Evolutionary conservation across 176 grass and related monocot species (phyloP).

Genomic region (Tuctoria greenei): DNA sequence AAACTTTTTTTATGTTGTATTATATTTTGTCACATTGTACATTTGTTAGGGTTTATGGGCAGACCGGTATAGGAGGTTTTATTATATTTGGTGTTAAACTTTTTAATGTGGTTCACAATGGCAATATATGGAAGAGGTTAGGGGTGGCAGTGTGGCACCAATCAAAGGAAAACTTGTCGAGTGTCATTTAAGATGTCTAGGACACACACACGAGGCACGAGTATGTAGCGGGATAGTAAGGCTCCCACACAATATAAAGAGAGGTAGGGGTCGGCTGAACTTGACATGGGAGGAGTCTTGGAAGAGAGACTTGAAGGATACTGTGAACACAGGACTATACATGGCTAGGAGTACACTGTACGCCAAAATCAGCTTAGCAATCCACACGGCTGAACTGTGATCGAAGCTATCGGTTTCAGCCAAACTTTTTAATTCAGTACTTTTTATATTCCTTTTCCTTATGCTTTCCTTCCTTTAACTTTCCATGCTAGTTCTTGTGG

Average conservation of each 20-base stretch:
- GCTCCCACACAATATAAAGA: background rate
- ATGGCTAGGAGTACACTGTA: background rate
- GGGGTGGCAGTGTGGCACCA: background rate
- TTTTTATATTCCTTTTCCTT: background rate
- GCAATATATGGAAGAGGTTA: background rate
- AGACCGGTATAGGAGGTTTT: background rate
- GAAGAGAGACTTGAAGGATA: background rate
- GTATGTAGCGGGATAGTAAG: background rate
- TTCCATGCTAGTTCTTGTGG: background rate
- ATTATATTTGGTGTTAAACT: background rate
- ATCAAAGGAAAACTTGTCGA: background rate
- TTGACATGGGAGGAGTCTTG: too few relatives aligned
- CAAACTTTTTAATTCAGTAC: background rate
- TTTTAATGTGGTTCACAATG: background rate
- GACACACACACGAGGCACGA: background rate
- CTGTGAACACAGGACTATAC: background rate
- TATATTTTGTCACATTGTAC: background rate
- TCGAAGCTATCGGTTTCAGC: background rate
- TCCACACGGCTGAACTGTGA: background rate
- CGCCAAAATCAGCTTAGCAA: background rate
- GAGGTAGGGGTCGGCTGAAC: background rate
- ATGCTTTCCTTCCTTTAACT: background rate
- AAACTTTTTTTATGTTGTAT: background rate
- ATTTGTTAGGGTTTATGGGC: background rate
- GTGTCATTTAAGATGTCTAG: background rate